Base-by-base conservation (phyloP, 2,329 filamentous ascomycete genomes). In the Dendrostoma leiphaemia region DNA sequence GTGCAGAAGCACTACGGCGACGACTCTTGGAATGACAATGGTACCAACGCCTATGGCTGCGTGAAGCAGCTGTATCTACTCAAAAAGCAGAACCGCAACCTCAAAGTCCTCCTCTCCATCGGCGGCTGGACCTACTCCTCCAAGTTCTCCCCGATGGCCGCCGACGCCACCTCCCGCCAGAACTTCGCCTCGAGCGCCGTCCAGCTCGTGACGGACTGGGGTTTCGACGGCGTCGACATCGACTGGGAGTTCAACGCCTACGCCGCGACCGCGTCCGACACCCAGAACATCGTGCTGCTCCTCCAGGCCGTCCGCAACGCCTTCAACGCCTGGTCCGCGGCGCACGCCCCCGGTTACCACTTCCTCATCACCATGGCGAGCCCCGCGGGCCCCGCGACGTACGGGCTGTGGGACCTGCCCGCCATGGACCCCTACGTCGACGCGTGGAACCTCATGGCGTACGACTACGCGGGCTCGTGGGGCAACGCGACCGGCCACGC, bases 21-120 rank as follows among this genome's bases (percentile, higher is more conserved):
- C 12, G 89, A 93, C 66, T 83, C 82, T 1, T 82, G 77, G 76
- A 78, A 78, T 24, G 80, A 84, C 6, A 74, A 83, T 4, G 54
- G 49, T 15, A 82, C 74, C 55, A 91, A 93, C 64, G 82, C 85
- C 48, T 91, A 91, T 63, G 91, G 91, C 37, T 88, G 84, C 64
- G 69, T 91, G 59, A 91, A 91, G 71, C 89, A 93, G 66, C 74
- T 95, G 1, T 90, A 81, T 67, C 70, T 90, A 1, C 78, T 89
- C 49, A 95, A 95, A 76, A 86, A 91, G 71, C 73, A 78, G 61
- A 83, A 95, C 67, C 83, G 90, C 19, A 83, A 89, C 49, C 71
- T 95, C 54, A 95, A 95, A 71, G 79, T 88, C 2, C 73, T 94
- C n/a, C 78, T 94, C 8, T 90, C 86, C 32, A 88, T 95, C 56